These are phyloP conservation scores for Pseudogymnoascus sp. DNA, from an alignment of 2,329 filamentous ascomycete genomes.

Conservation along the genomic window DNA sequence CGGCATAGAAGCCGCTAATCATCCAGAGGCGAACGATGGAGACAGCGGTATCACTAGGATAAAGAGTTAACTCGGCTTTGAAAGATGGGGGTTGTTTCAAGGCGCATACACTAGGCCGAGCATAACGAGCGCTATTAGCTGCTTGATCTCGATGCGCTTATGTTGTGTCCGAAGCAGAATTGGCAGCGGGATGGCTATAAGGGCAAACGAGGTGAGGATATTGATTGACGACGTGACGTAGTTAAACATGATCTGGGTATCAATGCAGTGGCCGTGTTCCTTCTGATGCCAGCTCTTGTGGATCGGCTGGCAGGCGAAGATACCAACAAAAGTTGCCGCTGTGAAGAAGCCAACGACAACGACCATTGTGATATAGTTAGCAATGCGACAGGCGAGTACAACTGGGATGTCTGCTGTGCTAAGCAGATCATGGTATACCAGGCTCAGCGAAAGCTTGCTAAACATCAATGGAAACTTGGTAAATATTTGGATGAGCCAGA, in stretches of 20 bases:
- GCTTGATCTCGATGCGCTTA: constrained; percentile 10
- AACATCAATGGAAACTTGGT: constrained; percentile 12
- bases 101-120: constrained; percentile 13
- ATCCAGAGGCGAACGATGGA: constrained; percentile 2
- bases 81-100: neutral
- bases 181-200: constrained; percentile 13
- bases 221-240: constrained; percentile 12
- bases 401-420: constrained; percentile 1
- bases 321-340: constrained; percentile 7
- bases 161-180: constrained; percentile 10
- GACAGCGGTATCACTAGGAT: neutral
- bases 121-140: constrained; percentile 13
- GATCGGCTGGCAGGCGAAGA: constrained; percentile 10
- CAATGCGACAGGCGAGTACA: constrained; percentile 7
- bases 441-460: constrained; percentile 13
- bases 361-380: constrained; percentile 8
- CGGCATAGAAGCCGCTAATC: neutral
- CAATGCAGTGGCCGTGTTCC: constrained; percentile 10
- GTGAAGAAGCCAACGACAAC: constrained; percentile 9
- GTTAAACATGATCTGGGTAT: constrained; percentile 9
- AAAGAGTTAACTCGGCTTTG: neutral
- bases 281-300: constrained; percentile 5
- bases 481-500: constrained; percentile 14
- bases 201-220: constrained; percentile 10
- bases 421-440: constrained; percentile 12